These are phyloP conservation scores for Talaromyces atroroseus DNA, from an alignment of 2,329 filamentous ascomycete genomes.

Conservation along the genomic window DNA sequence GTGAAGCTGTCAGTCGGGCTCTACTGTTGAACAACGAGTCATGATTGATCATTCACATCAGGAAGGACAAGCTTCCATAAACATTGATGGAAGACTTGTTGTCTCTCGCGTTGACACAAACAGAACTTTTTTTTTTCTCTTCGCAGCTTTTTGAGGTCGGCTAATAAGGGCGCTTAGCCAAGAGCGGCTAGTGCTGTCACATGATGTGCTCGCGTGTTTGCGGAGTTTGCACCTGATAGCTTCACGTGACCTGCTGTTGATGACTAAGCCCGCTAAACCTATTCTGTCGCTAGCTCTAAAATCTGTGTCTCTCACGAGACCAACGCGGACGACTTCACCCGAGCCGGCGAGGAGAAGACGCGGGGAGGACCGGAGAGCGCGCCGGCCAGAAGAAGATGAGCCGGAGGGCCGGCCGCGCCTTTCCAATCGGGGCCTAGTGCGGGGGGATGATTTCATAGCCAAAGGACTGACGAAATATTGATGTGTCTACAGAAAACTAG, in stretches of 20 bases:
- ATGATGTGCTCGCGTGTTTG: constrained; percentile 12
- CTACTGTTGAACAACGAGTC: background rate
- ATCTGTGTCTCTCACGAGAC: no score
- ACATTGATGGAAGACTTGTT: constrained; percentile 5
- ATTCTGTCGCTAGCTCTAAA: no score
- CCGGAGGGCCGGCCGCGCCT: constrained; percentile 14
- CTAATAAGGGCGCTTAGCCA: constrained; percentile 7
- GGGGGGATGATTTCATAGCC: constrained; percentile 11
- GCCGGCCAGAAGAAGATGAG: constrained; percentile 15
- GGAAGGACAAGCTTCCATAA: background rate
- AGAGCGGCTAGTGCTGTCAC: background rate
- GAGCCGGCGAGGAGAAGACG: background rate
- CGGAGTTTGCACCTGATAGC: background rate
- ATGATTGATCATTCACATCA: background rate
- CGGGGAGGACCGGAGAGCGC: constrained; percentile 21
- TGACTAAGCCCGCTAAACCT: background rate
- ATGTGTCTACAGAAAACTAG: no score
- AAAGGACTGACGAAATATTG: constrained; percentile 14
- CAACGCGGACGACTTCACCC: background rate
- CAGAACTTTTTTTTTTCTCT: constrained; percentile 7
- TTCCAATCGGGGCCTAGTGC: constrained; percentile 17
- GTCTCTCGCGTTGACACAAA: background rate
- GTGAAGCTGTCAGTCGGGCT: background rate
- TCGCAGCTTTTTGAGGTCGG: constrained; percentile 10
- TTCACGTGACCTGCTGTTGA: background rate